Evolutionary conservation across 208 protist species (phyloP).

Genomic region (Acanthamoeba triangularis): DNA sequence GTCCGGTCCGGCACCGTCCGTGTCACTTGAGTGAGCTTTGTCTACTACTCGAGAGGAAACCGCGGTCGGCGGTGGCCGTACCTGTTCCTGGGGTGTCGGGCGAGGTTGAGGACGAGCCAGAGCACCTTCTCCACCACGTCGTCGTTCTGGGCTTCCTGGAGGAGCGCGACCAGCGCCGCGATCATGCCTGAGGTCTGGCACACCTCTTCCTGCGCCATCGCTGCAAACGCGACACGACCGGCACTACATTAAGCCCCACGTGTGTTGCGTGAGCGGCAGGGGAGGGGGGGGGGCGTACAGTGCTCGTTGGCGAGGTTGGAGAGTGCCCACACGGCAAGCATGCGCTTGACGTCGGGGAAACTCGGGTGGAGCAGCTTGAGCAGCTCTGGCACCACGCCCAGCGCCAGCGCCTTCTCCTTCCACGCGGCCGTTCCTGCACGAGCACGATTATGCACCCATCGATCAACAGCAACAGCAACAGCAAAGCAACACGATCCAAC

Average conservation of each 20-base stretch:
- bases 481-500: background rate
- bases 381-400: background rate
- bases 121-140: slow-evolving; percentile 37
- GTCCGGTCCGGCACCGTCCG: too few species aligned
- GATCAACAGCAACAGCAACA: too few species aligned
- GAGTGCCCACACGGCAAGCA: slow-evolving; percentile 27
- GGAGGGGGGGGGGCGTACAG: background rate
- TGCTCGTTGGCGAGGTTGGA: background rate
- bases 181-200: background rate
- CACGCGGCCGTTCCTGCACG: background rate
- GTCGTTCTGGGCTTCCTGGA: background rate
- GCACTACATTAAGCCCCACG: too few species aligned
- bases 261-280: too few species aligned
- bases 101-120: slow-evolving; percentile 43
- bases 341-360: background rate
- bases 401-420: background rate
- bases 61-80: background rate
- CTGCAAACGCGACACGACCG: background rate
- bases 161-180: background rate
- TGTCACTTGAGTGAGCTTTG: too few species aligned
- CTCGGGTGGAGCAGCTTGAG: slow-evolving; percentile 2
- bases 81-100: slow-evolving; percentile 1
- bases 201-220: background rate
- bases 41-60: too few species aligned
- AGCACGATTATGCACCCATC: background rate